Base-by-base conservation (phyloP, 2,329 filamentous ascomycete species). In the Dactylellina haptotyla region DNA sequence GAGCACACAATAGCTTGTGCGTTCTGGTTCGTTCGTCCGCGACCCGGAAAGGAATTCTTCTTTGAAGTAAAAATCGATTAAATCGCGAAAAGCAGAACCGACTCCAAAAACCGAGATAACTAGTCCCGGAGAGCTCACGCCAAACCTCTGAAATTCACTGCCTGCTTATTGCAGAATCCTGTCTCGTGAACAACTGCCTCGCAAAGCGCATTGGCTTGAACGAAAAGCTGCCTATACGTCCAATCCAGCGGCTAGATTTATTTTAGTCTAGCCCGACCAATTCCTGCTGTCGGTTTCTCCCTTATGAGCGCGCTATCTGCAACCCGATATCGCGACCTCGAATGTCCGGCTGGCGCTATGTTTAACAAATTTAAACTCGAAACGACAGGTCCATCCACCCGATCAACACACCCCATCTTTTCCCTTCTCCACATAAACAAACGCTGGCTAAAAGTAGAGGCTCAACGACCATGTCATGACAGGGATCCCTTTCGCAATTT, bases 101-200 rank as follows among this genome's bases (percentile, higher is more conserved):
- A 20, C 41, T 45, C 41, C n/a, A n/a, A 20, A 9, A 20, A 25
- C 5, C 45, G 45, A 50, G 45, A 5, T 20, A 23, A 46, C 4
- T 16, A 12, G 32, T 46, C 14, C 16, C 6, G 28, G 18, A 50
- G 23, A 28, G 45, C 50, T 37, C 26, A 54, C 26, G 5, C 16
- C 6, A 26, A 50, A 30, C 37, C 32, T 45, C 8, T 14, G 12
- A 23, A 25, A 63, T 63, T 53, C 23, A n/a, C 39, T 20, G 57
- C 65, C 65, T 70, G 56, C 65, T 62, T 62, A 57, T 70, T 70
- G 56, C 57, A 57, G 65, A 30, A 62, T 45, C 32, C 9, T 48
- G 56, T 70, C 65, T 70, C 65, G 65, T 70, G 65, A 37, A 50
- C 65, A 59, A n/a, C 34, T 30, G 34, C 56, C 48, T 20, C 50